Conservation (phyloP, 257 asterid genomes). For the Solanum boliviense region DNA sequence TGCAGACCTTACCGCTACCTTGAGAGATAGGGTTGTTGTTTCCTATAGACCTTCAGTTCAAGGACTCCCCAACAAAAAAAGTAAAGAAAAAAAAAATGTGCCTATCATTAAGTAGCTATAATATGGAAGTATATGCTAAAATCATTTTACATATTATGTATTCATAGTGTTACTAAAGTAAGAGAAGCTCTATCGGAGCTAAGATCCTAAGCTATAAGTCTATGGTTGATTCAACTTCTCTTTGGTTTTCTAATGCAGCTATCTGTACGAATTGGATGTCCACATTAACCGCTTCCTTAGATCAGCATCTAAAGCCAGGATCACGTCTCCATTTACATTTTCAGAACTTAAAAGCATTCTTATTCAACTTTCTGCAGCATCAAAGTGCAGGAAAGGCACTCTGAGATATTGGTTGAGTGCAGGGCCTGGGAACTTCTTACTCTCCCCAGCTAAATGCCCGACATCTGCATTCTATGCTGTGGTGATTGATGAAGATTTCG, state of each 20-base stretch:
- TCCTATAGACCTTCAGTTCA: not conserved
- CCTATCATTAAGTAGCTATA: not conserved
- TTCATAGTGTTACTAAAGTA: not conserved
- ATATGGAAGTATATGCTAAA: not conserved
- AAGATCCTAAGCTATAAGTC: not conserved
- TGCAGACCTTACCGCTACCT: too few species aligned
- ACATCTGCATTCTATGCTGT: slow-evolving; percentile 78
- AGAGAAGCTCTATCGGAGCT: not conserved
- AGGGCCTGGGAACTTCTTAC: slow-evolving; percentile 82
- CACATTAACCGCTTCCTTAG: slow-evolving; percentile 69
- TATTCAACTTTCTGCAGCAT: slow-evolving; percentile 61
- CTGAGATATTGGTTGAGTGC: slow-evolving; percentile 77
- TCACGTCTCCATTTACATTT: slow-evolving; percentile 41
- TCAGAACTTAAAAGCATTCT: slow-evolving; percentile 61
- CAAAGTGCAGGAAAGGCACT: slow-evolving; percentile 58
- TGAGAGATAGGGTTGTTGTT: rapidly evolving
- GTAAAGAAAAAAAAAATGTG: not conserved
- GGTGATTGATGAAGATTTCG: slow-evolving; percentile 49
- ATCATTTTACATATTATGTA: not conserved
- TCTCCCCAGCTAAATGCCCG: slow-evolving; percentile 59
- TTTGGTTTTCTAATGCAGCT: slow-evolving; percentile 15
- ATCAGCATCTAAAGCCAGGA: slow-evolving; percentile 68
- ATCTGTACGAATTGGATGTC: slow-evolving; percentile 65
- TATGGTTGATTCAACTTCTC: not conserved
- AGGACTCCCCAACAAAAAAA: not conserved